phyloP scores from a whole-genome alignment of 2,329 filamentous ascomycete genomes.

The Venturia asperata region DNA sequence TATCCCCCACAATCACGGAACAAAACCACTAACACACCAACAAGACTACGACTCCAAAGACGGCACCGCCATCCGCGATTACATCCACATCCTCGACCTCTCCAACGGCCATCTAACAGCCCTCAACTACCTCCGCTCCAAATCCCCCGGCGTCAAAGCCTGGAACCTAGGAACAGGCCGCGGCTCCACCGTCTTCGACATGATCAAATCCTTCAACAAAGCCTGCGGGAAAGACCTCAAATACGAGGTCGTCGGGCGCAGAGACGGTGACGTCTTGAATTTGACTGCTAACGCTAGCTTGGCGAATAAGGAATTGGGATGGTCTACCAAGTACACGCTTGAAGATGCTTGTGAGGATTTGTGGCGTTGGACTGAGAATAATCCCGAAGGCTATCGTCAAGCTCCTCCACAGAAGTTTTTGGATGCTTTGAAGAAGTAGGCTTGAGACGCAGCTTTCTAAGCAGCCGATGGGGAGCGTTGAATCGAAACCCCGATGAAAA shows the following conservation, averaged over 20 bases:
- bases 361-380: constrained; percentile 96
- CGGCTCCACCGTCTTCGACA: constrained; percentile 93
- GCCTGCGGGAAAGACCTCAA: constrained; percentile 79
- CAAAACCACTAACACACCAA: constrained; percentile 24
- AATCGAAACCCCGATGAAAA: no score
- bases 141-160: constrained; percentile 82
- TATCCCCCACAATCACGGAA: not conserved
- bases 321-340: constrained; percentile 85
- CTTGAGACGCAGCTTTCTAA: not conserved
- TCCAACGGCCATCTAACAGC: constrained; percentile 80
- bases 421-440: constrained; percentile 19
- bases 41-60: constrained; percentile 88
- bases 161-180: constrained; percentile 96
- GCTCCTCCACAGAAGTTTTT: constrained; percentile 72
- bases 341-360: constrained; percentile 91
- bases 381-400: constrained; percentile 90
- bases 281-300: constrained; percentile 84
- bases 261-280: constrained; percentile 86
- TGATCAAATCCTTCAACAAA: constrained; percentile 86
- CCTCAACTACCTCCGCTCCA: constrained; percentile 77
- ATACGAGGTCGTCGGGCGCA: constrained; percentile 76
- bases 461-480: no score
- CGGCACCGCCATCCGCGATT: constrained; percentile 92
- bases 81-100: constrained; percentile 93
- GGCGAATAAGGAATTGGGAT: constrained; percentile 81